phyloP scores from a whole-genome alignment of 768 basidiomycete species.

The Chalciporus sphaerocephalus region DNA sequence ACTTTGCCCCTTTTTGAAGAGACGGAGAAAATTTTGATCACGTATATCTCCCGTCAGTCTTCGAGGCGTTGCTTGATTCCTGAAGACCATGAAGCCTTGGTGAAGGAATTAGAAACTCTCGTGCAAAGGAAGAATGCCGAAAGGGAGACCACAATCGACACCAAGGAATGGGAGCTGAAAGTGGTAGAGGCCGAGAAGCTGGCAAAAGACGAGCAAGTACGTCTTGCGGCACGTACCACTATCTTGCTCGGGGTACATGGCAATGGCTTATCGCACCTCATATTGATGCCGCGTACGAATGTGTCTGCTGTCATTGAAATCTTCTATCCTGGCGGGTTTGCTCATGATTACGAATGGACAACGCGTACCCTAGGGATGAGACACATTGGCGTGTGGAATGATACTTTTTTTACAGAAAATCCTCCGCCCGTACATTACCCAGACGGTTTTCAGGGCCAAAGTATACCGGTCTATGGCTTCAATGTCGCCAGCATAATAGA shows the following conservation, averaged over 20 bases:
- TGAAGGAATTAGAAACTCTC: conserved; percentile 49
- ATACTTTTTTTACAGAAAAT: conserved; percentile 41
- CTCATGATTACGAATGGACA: conserved; percentile 87
- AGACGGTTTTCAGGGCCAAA: conserved; percentile 77
- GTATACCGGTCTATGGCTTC: conserved; percentile 69
- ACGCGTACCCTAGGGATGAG: conserved; percentile 64
- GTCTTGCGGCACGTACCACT: conserved; percentile 61
- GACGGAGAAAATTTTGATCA: conserved; percentile 56
- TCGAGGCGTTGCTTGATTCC: conserved; percentile 46
- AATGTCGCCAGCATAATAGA: conserved; percentile 67
- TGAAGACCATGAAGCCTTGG: conserved; percentile 53
- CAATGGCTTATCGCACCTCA: conserved; percentile 80
- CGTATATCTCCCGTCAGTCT: conserved; percentile 70
- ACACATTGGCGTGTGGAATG: conserved; percentile 79
- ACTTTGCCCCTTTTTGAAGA: conserved; percentile 29
- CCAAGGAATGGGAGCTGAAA: conserved; percentile 53
- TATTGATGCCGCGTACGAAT: conserved; percentile 75
- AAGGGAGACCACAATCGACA: conserved; percentile 1
- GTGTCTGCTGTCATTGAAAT: conserved; percentile 83
- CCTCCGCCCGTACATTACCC: conserved; percentile 62
- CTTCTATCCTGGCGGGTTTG: conserved; percentile 76
- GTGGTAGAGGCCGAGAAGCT: conserved; percentile 60
- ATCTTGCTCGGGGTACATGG: conserved; percentile 72
- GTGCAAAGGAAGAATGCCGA: conserved; percentile 35
- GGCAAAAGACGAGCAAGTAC: conserved; percentile 72